These are phyloP conservation scores for Domatiomyces catenatus DNA, from an alignment of 2,329 filamentous ascomycete species.

Conservation along the genomic window DNA sequence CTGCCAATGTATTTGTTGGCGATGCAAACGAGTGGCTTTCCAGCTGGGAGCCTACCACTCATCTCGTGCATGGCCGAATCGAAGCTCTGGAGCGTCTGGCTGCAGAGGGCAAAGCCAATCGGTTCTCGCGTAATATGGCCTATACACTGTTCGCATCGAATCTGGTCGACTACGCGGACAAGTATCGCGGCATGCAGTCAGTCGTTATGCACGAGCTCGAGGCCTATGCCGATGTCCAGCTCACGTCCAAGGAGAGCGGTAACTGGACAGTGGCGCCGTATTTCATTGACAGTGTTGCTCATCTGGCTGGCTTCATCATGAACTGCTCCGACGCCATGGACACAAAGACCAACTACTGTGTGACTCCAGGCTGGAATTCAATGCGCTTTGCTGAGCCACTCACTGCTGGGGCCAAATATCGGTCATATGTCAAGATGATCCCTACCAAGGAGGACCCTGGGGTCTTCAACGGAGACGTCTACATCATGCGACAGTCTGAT, in stretches of 20 bases:
- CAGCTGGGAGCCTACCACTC: constrained; percentile 16
- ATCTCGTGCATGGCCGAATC: constrained; percentile 19
- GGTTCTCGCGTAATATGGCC: constrained; percentile 17
- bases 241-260: constrained; percentile 15
- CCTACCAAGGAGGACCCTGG: constrained; percentile 1
- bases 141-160: constrained; percentile 20
- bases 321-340: constrained; percentile 19
- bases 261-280: constrained; percentile 21
- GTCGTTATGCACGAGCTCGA: constrained; percentile 22
- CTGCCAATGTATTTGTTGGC: constrained; percentile 14
- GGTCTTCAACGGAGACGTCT: constrained; percentile 20
- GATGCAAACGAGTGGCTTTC: constrained; percentile 17
- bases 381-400: constrained; percentile 19
- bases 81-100: constrained; percentile 17
- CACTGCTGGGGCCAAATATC: constrained; percentile 11
- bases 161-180: constrained; percentile 20
- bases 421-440: constrained; percentile 23
- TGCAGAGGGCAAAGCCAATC: constrained; percentile 17
- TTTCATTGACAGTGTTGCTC: constrained; percentile 23
- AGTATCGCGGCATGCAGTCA: constrained; percentile 21
- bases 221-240: constrained; percentile 17
- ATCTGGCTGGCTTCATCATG: constrained; percentile 25
- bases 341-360: constrained; percentile 17
- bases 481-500: constrained; percentile 17
- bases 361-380: constrained; percentile 24